phyloP scores from a whole-genome alignment of 768 basidiomycete species.

The Suillus subluteus region DNA sequence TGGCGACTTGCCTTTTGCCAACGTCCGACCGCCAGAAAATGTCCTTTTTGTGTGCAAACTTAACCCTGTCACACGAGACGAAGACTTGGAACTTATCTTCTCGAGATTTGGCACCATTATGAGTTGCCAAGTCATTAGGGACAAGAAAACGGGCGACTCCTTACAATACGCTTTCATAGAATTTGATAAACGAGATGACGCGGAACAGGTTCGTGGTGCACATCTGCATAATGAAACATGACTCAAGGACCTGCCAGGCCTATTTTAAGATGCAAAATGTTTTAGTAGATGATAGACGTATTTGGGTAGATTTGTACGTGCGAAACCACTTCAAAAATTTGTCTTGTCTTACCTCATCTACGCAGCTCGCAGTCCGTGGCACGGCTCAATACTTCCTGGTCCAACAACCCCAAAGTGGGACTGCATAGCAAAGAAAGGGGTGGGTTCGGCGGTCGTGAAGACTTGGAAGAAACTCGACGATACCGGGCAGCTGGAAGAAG shows the following conservation, averaged over 20 bases:
- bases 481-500: conserved; percentile 51
- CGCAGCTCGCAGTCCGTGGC: conserved; percentile 91
- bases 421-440: conserved; percentile 38
- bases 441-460: conserved; percentile 73
- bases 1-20: conserved; percentile 96
- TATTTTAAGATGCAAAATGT: conserved; percentile 99
- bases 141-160: conserved; percentile 94
- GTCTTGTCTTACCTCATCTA: conserved; percentile 20
- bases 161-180: conserved; percentile 99
- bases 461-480: conserved; percentile 71
- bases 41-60: conserved; percentile 99
- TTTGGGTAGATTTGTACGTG: conserved; percentile 97
- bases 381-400: conserved; percentile 80
- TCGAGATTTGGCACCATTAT: conserved; percentile 94
- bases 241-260: conserved; percentile 52
- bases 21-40: conserved; percentile 97
- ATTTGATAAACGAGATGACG: conserved; percentile 91
- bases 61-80: conserved; percentile 92
- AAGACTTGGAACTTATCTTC: conserved; percentile 97
- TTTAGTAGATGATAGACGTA: conserved; percentile 93
- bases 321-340: not conserved
- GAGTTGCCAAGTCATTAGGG: conserved; percentile 97
- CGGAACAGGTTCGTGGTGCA: conserved; percentile 75
- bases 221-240: not conserved
- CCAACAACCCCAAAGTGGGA: conserved; percentile 69